These are phyloP conservation scores for Mycena kentingensis DNA, from an alignment of 768 basidiomycete genomes.

Conservation along the genomic window DNA sequence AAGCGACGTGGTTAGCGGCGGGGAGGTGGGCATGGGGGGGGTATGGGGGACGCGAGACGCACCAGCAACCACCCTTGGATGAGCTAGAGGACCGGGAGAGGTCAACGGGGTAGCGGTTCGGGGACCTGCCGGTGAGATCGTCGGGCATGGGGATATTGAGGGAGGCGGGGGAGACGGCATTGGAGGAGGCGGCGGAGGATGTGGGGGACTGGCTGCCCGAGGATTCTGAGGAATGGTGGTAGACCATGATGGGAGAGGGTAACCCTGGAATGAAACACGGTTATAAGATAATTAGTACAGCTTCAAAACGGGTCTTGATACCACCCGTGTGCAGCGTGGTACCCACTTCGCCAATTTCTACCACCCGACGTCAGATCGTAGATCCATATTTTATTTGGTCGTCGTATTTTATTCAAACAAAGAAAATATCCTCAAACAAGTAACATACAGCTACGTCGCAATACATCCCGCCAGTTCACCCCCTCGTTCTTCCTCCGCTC, in stretches of 20 bases:
- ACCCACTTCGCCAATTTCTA: too few species aligned
- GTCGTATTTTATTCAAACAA: too few species aligned
- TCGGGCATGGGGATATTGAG: slow-evolving; percentile 37
- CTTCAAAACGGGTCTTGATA: slow-evolving; percentile 7
- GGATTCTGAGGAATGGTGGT: slow-evolving; percentile 50
- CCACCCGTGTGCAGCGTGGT: too few species aligned
- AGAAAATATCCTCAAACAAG: slow-evolving; percentile 55
- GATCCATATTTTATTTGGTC: too few species aligned
- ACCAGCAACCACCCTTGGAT: slow-evolving; percentile 82
- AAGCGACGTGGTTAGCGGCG: too few species aligned
- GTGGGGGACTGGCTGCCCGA: slow-evolving; percentile 53
- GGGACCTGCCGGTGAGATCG: slow-evolving; percentile 44
- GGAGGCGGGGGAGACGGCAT: slow-evolving; percentile 50
- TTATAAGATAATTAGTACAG: slow-evolving; percentile 25
- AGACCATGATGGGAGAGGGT: slow-evolving; percentile 45
- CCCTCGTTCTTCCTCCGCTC: slow-evolving; percentile 34
- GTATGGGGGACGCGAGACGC: slow-evolving; percentile 32
- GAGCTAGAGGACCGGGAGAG: slow-evolving; percentile 55
- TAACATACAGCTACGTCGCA: slow-evolving; percentile 53
- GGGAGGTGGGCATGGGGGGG: slow-evolving; percentile 15
- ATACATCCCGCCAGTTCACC: slow-evolving; percentile 64
- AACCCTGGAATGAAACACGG: slow-evolving; percentile 27
- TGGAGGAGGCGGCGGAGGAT: slow-evolving; percentile 44
- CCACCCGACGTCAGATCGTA: too few species aligned
- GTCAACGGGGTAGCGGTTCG: slow-evolving; percentile 49